phyloP scores from a whole-genome alignment of 1,284 basidiomycete genomes.

The Hemileia vastatrix region DNA sequence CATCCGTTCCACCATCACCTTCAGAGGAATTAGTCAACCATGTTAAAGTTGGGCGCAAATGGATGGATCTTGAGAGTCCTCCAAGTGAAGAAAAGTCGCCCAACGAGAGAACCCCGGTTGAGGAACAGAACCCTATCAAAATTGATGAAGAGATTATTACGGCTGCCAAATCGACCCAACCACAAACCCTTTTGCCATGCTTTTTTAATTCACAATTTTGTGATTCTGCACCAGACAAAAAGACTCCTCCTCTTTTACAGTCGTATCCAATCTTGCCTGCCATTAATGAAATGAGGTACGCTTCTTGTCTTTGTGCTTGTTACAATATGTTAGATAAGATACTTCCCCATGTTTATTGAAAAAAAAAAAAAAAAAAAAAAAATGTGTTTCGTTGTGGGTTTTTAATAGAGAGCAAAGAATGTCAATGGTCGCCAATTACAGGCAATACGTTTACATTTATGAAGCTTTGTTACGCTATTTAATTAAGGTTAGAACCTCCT shows the following conservation, averaged over 20 bases:
- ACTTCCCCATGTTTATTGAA: too few species aligned
- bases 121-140: too few species aligned
- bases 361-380: too few species aligned
- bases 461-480: conserved; percentile 27
- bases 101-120: too few species aligned
- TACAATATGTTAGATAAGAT: too few species aligned
- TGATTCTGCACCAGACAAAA: background rate
- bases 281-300: conserved; percentile 17
- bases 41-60: background rate
- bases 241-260: conserved; percentile 4
- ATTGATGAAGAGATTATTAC: too few species aligned
- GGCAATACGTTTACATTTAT: conserved; percentile 36
- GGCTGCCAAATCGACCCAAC: too few species aligned
- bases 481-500: conserved; percentile 8
- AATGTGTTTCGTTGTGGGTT: too few species aligned
- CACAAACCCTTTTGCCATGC: background rate
- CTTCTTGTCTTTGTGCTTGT: background rate
- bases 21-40: background rate
- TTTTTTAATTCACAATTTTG: conserved; percentile 10
- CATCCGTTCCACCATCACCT: background rate
- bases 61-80: background rate
- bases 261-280: conserved; percentile 5
- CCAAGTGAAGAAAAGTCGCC: background rate
- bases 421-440: conserved; percentile 40
- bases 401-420: conserved; percentile 37